These are phyloP conservation scores for Ochetophila trinervis DNA, from an alignment of 306 rosid genomes.

Conservation along the genomic window DNA sequence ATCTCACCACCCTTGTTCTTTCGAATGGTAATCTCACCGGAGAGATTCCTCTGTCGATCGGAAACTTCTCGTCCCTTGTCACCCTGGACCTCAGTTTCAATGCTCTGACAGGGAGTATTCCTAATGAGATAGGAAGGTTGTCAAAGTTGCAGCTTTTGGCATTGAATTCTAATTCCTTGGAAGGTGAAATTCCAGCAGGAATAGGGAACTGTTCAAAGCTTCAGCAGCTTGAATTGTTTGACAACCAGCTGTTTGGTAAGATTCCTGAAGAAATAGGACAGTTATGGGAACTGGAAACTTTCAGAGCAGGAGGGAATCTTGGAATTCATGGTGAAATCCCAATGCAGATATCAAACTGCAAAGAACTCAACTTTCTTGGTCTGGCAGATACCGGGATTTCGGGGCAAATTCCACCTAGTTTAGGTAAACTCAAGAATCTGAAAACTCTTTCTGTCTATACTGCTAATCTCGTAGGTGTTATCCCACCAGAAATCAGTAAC, in stretches of 20 bases:
- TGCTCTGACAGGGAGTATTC: constrained; percentile 70
- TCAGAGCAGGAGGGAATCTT: constrained; percentile 82
- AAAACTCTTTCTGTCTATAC: constrained; percentile 78
- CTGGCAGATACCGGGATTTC: constrained; percentile 81
- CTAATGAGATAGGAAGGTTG: constrained; percentile 57
- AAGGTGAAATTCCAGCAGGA: constrained; percentile 59
- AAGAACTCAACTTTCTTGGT: constrained; percentile 61
- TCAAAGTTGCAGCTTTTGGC: constrained; percentile 44
- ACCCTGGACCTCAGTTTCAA: constrained; percentile 82
- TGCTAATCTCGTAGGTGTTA: constrained; percentile 70
- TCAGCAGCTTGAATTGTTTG: constrained; percentile 59
- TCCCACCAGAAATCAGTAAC: constrained; percentile 76
- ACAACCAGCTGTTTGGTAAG: constrained; percentile 73
- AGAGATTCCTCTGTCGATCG: constrained; percentile 54
- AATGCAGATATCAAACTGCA: constrained; percentile 71
- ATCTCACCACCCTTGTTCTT: constrained; percentile 60
- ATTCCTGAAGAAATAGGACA: constrained; percentile 73
- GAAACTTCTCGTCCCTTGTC: constrained; percentile 68
- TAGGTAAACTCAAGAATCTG: constrained; percentile 72
- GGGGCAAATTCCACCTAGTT: constrained; percentile 67
- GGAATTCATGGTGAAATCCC: constrained; percentile 81
- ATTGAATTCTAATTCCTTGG: constrained; percentile 68
- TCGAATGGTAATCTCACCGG: constrained; percentile 84
- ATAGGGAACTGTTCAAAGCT: constrained; percentile 81
- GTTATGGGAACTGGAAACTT: constrained; percentile 45